Evolutionary conservation across 352 stramenopile species (phyloP), one percentile per base, ranked within the genome.

Genomic region (Thalassiosira oceanica): DNA sequence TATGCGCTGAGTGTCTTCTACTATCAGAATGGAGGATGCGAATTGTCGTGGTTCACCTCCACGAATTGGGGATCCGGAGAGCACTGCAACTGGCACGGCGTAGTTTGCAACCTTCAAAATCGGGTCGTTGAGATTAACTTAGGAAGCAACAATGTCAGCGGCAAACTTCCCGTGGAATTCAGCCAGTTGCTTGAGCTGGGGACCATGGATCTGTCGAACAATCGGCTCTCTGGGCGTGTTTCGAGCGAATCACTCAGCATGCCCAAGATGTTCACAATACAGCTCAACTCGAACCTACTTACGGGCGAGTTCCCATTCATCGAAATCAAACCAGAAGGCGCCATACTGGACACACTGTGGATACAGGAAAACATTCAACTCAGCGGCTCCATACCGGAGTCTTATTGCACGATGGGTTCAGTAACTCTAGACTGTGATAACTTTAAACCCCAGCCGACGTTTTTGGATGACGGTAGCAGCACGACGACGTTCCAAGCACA

Each of bases 401-500:
- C 33, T 3, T 77, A 70, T 31, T 77, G 66, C 45, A 28, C 2
- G 3, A 28, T 77, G 29, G 52, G 36, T 45, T 61, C 20, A 35
- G 64, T 77, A 24, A 77, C 66, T 6, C 60, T 77, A 16, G 66
- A 77, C 31, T 77, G 66, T 44, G 66, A 42, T 24, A 77, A 77
- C 27, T 77, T 70, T 26, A 11, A 51, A 36, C 66, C 66, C 1
- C 50, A 58, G 16, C 66, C 66, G 26, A 36, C 44, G 0, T 77
- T 70, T 29, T 37, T 13, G 8, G 29, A n/a, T 16, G 37, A 16
- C 16, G 31, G 54, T 29, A 29, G 18, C 29, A 66, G n/a, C 20
- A 33, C 28, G n/a, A 75, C 65, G 1, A 77, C 56, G 15, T 77
- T 77, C 50, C 31, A 70, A 52, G 2, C 5, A 18, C 49, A 64